These are phyloP conservation scores for Fistulifera pelliculosa DNA, from an alignment of 108 stramenopile species.

Conservation along the genomic window DNA sequence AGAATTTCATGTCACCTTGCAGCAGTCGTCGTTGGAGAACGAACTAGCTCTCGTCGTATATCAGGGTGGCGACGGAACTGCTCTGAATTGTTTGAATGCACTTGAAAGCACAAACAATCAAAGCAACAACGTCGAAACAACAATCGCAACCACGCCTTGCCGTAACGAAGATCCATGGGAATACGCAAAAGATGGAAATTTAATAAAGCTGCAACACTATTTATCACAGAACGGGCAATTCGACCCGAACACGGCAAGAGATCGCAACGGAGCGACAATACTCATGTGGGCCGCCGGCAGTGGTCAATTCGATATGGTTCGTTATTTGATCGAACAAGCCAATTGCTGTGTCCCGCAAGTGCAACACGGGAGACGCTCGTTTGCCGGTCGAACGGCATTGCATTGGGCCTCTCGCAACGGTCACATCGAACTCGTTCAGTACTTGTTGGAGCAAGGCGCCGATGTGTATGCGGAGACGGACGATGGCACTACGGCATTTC, in stretches of 20 bases:
- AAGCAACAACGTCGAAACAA: conserved; percentile 1
- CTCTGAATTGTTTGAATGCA: conserved; percentile 23
- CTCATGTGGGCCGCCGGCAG: conserved; percentile 74
- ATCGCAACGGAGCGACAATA: conserved; percentile 55
- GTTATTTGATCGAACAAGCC: conserved; percentile 43
- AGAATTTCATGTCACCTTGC: conserved; percentile 21
- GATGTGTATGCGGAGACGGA: conserved; percentile 56
- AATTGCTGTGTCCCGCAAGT: conserved; percentile 47
- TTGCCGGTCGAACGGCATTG: conserved; percentile 68
- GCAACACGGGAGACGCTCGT: conserved; percentile 71
- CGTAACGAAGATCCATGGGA: conserved; percentile 19
- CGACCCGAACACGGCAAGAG: conserved; percentile 13
- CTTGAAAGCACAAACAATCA: not conserved
- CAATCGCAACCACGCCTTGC: too few relatives aligned
- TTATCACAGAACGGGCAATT: conserved; percentile 8
- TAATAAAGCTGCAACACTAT: conserved; percentile 9
- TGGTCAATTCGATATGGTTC: conserved; percentile 53
- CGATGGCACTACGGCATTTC: conserved; percentile 84
- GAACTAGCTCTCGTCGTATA: conserved; percentile 15
- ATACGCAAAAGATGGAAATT: conserved; percentile 18
- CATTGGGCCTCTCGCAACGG: conserved; percentile 86
- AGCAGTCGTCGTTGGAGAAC: conserved; percentile 7
- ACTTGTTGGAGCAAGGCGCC: conserved; percentile 32
- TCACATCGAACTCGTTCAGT: conserved; percentile 53
- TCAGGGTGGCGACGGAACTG: conserved; percentile 37